Percentiles rank a stretch among this genome's conserved stretches.
Evolutionary conservation across 345 rosid genomes (phyloP).

Genomic region (Ailanthus altissimus): DNA sequence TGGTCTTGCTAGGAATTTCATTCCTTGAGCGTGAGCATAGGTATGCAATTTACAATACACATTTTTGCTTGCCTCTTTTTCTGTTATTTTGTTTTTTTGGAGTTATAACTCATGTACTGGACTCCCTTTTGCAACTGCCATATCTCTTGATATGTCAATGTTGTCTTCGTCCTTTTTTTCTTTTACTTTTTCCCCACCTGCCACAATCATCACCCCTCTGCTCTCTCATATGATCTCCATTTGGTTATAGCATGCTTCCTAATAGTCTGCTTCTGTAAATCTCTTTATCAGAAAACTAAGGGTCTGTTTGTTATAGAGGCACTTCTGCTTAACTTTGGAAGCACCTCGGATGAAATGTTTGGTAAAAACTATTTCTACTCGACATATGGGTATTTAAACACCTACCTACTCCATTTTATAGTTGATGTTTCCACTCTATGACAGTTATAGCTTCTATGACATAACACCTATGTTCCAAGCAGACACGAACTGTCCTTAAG

Average conservation of each 20-base stretch:
- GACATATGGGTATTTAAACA: too few species aligned
- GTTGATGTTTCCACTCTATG: too few species aligned
- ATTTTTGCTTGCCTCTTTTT: not conserved
- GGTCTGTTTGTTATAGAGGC: too few species aligned
- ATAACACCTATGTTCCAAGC: too few species aligned
- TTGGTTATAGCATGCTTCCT: not conserved
- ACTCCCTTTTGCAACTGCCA: not conserved
- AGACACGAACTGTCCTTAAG: not conserved
- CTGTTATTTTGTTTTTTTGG: not conserved
- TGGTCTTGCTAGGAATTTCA: constrained; percentile 76
- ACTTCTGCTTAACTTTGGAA: too few species aligned
- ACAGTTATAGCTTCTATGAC: too few species aligned
- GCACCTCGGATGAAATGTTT: too few species aligned
- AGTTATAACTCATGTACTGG: not conserved
- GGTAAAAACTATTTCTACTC: too few species aligned
- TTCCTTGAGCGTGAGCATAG: constrained; percentile 79
- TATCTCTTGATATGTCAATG: not conserved
- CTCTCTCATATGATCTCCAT: not conserved
- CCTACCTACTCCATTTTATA: too few species aligned
- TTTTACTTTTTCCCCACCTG: not conserved
- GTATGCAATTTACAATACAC: constrained; percentile 39
- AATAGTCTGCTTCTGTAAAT: not conserved
- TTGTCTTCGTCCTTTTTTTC: not conserved
- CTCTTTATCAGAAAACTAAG: not conserved
- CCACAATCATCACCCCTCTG: not conserved